phyloP scores from a whole-genome alignment of 2,329 filamentous ascomycete genomes.

The Colletotrichum scovillei region DNA sequence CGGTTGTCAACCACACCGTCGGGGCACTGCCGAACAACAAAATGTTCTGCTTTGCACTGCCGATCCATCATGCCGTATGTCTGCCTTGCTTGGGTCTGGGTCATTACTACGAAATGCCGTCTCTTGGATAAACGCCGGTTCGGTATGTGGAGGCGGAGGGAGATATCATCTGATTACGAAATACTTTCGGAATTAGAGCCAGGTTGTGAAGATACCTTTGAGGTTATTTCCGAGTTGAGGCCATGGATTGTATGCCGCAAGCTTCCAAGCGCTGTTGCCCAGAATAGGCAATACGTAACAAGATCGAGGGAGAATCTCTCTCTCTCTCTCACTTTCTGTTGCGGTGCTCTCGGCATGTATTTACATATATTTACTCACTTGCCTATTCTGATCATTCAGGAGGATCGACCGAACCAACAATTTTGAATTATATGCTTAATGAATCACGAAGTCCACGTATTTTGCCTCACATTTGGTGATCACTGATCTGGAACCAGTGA shows the following conservation, averaged over 20 bases:
- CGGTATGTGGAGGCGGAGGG: neutral
- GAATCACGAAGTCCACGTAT: neutral
- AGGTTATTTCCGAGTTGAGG: neutral
- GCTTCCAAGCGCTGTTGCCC: neutral
- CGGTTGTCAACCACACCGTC: too few relatives aligned
- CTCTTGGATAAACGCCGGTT: too few relatives aligned
- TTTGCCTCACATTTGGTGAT: neutral
- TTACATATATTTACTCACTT: neutral
- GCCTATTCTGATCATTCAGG: neutral
- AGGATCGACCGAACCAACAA: neutral
- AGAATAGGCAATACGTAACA: neutral
- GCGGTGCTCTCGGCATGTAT: neutral
- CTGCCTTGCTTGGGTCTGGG: neutral
- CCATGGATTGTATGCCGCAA: neutral
- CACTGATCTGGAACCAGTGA: neutral
- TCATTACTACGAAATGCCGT: too few relatives aligned
- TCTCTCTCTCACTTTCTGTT: too few relatives aligned
- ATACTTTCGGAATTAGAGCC: constrained; percentile 8
- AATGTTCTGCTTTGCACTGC: neutral
- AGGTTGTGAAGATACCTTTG: neutral
- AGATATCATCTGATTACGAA: neutral
- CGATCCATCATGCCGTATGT: neutral
- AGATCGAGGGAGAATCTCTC: neutral
- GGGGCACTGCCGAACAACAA: too few relatives aligned
- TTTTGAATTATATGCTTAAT: neutral